Evolutionary conservation across 2,329 filamentous ascomycete genomes (phyloP).

Genomic region (Curvularia lunata): DNA sequence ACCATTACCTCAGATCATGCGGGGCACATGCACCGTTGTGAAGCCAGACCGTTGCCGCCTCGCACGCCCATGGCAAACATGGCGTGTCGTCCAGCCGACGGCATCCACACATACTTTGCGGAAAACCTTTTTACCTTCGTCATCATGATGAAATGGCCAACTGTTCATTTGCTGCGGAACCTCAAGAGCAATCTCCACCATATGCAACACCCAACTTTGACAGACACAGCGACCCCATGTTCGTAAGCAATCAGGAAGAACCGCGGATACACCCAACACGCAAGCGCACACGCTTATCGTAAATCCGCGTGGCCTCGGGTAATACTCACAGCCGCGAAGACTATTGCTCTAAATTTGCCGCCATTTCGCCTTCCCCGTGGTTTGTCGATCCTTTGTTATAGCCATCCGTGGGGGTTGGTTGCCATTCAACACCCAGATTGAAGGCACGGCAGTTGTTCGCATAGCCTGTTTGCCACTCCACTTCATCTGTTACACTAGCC

Average conservation of each 20-base stretch:
- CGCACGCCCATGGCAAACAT: constrained; percentile 4
- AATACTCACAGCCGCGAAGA: not conserved
- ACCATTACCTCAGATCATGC: constrained; percentile 14
- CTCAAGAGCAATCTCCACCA: not conserved
- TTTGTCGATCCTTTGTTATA: constrained; percentile 15
- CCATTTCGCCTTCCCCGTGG: constrained; percentile 1
- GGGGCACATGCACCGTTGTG: constrained; percentile 14
- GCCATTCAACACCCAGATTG: constrained; percentile 6
- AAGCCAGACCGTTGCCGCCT: constrained; percentile 12
- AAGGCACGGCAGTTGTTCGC: constrained; percentile 15
- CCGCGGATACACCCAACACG: not conserved
- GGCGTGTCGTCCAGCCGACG: not conserved
- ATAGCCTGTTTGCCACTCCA: constrained; percentile 17
- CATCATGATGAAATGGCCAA: constrained; percentile 4
- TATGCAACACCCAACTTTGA: not conserved
- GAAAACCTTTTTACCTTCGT: constrained; percentile 1
- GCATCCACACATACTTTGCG: constrained; percentile 2
- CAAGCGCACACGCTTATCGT: not conserved
- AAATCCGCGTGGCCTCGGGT: constrained; percentile 11
- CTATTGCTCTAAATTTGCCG: not conserved
- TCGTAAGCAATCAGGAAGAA: not conserved
- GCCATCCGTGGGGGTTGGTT: constrained; percentile 17
- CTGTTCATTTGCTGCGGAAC: not conserved
- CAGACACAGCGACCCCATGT: not conserved
- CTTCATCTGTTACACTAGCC: constrained; percentile 10